Evolutionary conservation across 345 rosid genomes (phyloP).

Genomic region (Camelina sativa): DNA sequence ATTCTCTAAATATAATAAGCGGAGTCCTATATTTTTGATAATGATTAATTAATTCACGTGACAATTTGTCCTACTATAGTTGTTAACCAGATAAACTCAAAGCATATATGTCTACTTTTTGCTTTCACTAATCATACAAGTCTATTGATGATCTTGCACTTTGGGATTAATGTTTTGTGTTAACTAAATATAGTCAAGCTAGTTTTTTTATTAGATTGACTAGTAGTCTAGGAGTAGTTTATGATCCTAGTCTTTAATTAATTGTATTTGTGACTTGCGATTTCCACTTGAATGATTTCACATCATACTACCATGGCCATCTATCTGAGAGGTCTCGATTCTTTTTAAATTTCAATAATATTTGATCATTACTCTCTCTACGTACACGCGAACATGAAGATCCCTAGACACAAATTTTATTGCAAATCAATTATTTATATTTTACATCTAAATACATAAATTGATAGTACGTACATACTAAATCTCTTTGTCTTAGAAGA

Average conservation of each 20-base stretch:
- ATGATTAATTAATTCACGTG: neutral
- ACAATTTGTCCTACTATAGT: neutral
- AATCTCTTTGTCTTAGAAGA: conserved; percentile 22
- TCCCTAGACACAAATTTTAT: conserved; percentile 36
- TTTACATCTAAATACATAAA: conserved; percentile 11
- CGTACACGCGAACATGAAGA: conserved; percentile 24
- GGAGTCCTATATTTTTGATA: neutral
- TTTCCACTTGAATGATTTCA: conserved; percentile 10
- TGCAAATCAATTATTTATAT: conserved; percentile 21
- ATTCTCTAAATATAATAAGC: neutral
- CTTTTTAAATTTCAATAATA: neutral
- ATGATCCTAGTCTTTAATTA: conserved; percentile 2
- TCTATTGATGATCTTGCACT: neutral
- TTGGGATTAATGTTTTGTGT: conserved; percentile 8
- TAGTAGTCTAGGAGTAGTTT: neutral
- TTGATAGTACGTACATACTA: conserved; percentile 18
- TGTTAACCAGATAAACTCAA: conserved; percentile 6
- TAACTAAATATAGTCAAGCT: neutral
- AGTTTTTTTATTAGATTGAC: neutral
- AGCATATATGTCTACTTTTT: conserved; percentile 1
- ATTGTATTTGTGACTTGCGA: neutral
- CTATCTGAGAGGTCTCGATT: neutral
- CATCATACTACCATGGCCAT: neutral
- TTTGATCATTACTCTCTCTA: neutral
- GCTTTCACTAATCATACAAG: conserved; percentile 17